A percentile compares a stretch with the other conserved stretches of the same genome.
These are phyloP conservation scores for Blastobotrys ciferrii DNA, from an alignment of 1,139 yeast genomes.

Conservation along the genomic window DNA sequence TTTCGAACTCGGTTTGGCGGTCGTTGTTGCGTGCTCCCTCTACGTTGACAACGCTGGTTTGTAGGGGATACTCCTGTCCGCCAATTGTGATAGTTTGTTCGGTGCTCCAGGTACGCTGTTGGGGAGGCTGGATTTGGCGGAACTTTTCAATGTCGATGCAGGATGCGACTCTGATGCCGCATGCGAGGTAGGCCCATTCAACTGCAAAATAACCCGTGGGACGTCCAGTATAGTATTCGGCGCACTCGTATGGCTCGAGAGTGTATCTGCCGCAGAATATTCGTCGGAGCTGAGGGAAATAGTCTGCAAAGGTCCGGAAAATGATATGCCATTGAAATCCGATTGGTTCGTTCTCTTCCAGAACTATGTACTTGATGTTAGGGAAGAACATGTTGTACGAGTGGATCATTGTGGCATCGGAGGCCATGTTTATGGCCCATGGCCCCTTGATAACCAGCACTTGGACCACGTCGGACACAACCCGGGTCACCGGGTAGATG, in stretches of 20 bases:
- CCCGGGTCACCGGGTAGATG: not conserved
- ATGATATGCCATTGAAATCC: not conserved
- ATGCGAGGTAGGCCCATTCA: not conserved
- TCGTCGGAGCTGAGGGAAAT: not conserved
- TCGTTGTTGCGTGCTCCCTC: not conserved
- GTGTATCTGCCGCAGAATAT: not conserved
- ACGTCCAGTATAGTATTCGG: not conserved
- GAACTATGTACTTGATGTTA: not conserved
- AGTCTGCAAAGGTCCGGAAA: not conserved
- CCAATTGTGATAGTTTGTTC: not conserved
- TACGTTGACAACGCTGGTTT: not conserved
- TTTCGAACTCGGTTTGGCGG: not conserved
- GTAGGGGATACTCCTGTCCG: not conserved
- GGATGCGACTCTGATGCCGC: not conserved
- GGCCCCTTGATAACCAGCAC: not conserved
- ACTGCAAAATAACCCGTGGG: not conserved
- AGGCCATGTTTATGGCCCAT: not conserved
- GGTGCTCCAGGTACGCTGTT: not conserved
- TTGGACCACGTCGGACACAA: not conserved
- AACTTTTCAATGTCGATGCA: not conserved
- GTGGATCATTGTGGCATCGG: not conserved
- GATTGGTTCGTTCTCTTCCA: not conserved
- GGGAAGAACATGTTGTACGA: not conserved
- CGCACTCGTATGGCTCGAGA: not conserved
- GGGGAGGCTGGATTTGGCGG: no score